Conservation (phyloP, 306 rosid genomes). For the Lagenaria siceraria region DNA sequence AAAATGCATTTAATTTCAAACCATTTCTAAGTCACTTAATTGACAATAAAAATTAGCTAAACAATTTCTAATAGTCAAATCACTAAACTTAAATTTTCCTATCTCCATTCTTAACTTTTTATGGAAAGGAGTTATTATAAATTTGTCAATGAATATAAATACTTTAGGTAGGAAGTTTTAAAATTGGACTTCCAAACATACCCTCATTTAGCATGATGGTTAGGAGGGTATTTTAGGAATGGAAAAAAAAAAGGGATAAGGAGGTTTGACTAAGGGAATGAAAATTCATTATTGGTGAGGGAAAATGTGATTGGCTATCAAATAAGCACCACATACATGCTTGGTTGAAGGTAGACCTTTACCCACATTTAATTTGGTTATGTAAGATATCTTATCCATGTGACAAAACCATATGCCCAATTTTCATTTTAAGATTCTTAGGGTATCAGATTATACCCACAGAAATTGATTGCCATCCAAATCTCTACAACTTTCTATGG, state of each 20-base stretch:
- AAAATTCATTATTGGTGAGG: not conserved
- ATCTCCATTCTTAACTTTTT: not conserved
- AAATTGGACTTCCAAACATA: not conserved
- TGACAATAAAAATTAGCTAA: not conserved
- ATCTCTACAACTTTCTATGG: not conserved
- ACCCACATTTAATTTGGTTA: not conserved
- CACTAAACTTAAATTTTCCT: not conserved
- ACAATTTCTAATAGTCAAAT: not conserved
- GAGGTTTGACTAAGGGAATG: conserved; percentile 35
- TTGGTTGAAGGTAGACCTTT: not conserved
- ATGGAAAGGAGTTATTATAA: not conserved
- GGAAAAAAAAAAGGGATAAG: conserved; percentile 12
- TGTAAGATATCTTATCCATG: conserved; percentile 14
- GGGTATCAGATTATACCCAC: not conserved
- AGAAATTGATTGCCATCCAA: not conserved
- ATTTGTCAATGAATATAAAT: not conserved
- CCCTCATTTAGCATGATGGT: not conserved
- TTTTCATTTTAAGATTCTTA: not conserved
- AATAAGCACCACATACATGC: conserved; percentile 24
- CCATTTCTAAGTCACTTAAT: not conserved
- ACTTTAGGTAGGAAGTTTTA: not conserved
- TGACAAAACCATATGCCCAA: not conserved
- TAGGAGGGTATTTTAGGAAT: not conserved
- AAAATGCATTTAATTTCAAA: too few species aligned
- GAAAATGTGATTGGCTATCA: not conserved